Base-by-base conservation (phyloP, 805 yeast species). In the Schwanniomyces pseudopolymorphus region DNA sequence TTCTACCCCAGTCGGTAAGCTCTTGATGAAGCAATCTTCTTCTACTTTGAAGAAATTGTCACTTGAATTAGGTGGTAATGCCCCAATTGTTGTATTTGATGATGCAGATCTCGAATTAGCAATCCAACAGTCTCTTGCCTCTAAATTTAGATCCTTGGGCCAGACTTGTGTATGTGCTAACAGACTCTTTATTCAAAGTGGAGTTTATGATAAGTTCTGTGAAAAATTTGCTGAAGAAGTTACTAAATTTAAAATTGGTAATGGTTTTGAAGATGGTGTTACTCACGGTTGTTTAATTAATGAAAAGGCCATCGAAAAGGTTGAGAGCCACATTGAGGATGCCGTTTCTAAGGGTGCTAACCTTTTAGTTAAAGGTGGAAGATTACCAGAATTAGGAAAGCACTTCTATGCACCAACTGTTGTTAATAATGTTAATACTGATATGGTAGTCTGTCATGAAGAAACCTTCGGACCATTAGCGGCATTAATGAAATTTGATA, bases 141-240 rank as follows among this genome's bases (percentile, higher is more conserved):
- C 83, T 51, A 87, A 87, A 63, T 83, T 85, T 67, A 77, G 94
- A 61, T 84, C 85, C 22, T 77, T 85, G 37, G 94, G 94, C 50
- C 94, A 87, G 66, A 85, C 91, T 4, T 87, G 95, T 67, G 85
- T 85, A 35, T 85, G 90, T 61, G 89, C 90, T 39, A 85, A 85
- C 66, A 74, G 91, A 58, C 61, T 86, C 40, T 86, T 75, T 58
- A 77, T 86, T 27, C 94, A 87, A 57, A 76, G 73, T 38, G 69
- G 70, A 9, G 61, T 87, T n/a, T 83, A 86, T 56, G 89, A 84
- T 44, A 73, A 79, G 57, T 85, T 86, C 54, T 67, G 79, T 7
- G 60, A 64, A 39, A 74, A 65, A 55, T 71, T 87, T 44, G 69
- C 74, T 8, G 78, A 60, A 5, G 74, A 67, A 48, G 84, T 81